These are phyloP conservation scores for Zygnema cylindricum DNA, from an alignment of 139 green algal species.

Conservation along the genomic window DNA sequence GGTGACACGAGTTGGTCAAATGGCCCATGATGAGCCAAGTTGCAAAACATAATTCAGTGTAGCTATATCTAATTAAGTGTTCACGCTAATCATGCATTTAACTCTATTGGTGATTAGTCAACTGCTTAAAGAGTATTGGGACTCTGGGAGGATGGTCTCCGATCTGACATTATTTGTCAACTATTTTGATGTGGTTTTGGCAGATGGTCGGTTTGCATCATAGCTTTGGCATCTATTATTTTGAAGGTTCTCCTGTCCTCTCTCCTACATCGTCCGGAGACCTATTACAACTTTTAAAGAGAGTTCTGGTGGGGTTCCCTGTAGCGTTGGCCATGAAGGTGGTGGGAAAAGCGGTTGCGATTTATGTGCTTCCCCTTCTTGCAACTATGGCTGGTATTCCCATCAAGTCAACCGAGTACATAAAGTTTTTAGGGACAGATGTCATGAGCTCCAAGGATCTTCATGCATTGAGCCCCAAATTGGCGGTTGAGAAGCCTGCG, in stretches of 20 bases:
- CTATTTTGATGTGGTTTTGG: background rate
- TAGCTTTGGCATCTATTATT: background rate
- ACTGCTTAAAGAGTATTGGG: too few species aligned
- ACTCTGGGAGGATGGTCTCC: too few species aligned
- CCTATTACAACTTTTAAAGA: background rate
- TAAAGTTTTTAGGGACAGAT: background rate
- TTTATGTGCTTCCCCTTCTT: background rate
- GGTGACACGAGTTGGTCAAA: background rate
- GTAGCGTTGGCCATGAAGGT: background rate
- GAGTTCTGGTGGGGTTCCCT: background rate
- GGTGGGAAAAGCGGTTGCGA: background rate
- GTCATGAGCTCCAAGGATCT: background rate
- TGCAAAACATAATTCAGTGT: too few species aligned
- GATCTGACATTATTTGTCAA: too few species aligned
- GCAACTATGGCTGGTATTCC: background rate
- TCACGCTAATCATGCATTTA: too few species aligned
- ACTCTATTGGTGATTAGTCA: too few species aligned
- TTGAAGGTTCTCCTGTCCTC: background rate
- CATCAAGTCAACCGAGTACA: constrained; percentile 6
- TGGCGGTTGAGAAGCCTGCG: background rate
- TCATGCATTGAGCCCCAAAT: background rate
- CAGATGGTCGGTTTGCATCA: constrained; percentile 1
- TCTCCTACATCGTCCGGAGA: background rate
- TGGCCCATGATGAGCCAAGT: too few species aligned
- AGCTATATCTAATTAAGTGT: too few species aligned